Conservation (phyloP, 306 rosid species). For the Rubus parviflorus region DNA sequence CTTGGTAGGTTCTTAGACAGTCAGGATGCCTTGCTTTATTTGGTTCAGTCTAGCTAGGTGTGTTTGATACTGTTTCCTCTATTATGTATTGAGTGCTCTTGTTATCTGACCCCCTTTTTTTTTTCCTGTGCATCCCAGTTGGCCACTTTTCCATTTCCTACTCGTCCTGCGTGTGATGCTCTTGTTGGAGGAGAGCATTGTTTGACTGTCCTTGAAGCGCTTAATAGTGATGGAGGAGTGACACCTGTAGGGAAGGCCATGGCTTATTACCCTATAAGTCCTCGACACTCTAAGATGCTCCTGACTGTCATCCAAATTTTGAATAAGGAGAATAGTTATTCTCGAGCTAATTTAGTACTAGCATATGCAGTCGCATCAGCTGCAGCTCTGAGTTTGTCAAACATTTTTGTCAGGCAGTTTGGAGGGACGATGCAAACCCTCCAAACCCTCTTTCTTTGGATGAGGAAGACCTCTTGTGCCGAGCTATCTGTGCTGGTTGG, state of each 20-base stretch:
- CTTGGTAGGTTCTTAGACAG: too few relatives aligned
- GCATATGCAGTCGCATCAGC: conserved; percentile 81
- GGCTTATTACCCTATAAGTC: conserved; percentile 87
- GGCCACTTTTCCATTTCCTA: conserved; percentile 81
- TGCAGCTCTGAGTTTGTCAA: conserved; percentile 85
- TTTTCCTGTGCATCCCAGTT: conserved; percentile 37
- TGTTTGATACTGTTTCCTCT: neutral
- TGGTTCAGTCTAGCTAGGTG: conserved; percentile 7
- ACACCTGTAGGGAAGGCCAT: conserved; percentile 77
- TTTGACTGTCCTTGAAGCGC: conserved; percentile 81
- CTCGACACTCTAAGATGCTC: conserved; percentile 93
- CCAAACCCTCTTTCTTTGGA: conserved; percentile 59
- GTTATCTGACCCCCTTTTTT: neutral
- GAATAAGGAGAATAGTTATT: conserved; percentile 45
- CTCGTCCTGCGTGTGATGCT: conserved; percentile 62
- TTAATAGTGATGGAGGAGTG: conserved; percentile 56
- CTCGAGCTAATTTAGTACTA: conserved; percentile 56
- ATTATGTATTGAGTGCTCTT: neutral
- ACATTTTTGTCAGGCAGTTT: conserved; percentile 60
- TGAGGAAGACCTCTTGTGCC: conserved; percentile 74
- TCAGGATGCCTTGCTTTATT: neutral
- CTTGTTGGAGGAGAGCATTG: conserved; percentile 72
- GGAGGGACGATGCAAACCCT: conserved; percentile 56
- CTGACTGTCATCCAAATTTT: conserved; percentile 63
- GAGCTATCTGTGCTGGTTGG: conserved; percentile 97